These are phyloP conservation scores for Collybia mongolica DNA, from an alignment of 768 basidiomycete genomes.

Conservation along the genomic window DNA sequence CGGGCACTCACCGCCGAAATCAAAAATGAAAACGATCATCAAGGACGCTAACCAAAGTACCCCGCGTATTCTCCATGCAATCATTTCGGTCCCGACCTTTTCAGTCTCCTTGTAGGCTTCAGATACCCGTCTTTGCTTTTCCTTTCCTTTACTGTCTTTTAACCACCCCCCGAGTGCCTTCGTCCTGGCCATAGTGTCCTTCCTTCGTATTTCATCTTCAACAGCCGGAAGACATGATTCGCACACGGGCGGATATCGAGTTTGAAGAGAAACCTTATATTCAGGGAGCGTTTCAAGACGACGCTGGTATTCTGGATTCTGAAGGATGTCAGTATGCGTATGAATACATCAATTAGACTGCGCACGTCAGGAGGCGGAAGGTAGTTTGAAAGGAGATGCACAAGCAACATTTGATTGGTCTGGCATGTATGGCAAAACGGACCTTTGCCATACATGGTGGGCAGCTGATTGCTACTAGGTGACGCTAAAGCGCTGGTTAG, in stretches of 20 bases:
- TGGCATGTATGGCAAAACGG: slow-evolving; percentile 87
- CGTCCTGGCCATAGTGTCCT: slow-evolving; percentile 80
- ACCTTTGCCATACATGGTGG: slow-evolving; percentile 54
- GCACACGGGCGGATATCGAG: slow-evolving; percentile 89
- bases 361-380: slow-evolving; percentile 76
- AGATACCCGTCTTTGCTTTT: slow-evolving; percentile 48
- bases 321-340: slow-evolving; percentile 5
- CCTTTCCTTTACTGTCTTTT: slow-evolving; percentile 64
- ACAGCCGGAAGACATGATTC: slow-evolving; percentile 71
- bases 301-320: slow-evolving; percentile 73
- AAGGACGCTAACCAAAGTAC: slow-evolving; percentile 59
- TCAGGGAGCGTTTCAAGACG: slow-evolving; percentile 64
- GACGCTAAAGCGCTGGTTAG: slow-evolving; percentile 43
- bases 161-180: slow-evolving; percentile 74
- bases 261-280: slow-evolving; percentile 73
- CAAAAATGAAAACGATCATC: slow-evolving; percentile 36
- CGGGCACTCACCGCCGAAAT: slow-evolving; percentile 43
- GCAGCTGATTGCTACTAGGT: slow-evolving; percentile 67
- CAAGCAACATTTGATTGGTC: slow-evolving; percentile 87
- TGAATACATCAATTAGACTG: slow-evolving; percentile 10
- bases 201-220: slow-evolving; percentile 75
- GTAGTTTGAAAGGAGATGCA: slow-evolving; percentile 88
- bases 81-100: slow-evolving; percentile 46
- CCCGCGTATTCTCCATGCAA: slow-evolving; percentile 72
- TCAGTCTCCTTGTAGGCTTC: slow-evolving; percentile 38